Base-by-base conservation (phyloP, 306 rosid genomes). In the Phaseolus lunatus region DNA sequence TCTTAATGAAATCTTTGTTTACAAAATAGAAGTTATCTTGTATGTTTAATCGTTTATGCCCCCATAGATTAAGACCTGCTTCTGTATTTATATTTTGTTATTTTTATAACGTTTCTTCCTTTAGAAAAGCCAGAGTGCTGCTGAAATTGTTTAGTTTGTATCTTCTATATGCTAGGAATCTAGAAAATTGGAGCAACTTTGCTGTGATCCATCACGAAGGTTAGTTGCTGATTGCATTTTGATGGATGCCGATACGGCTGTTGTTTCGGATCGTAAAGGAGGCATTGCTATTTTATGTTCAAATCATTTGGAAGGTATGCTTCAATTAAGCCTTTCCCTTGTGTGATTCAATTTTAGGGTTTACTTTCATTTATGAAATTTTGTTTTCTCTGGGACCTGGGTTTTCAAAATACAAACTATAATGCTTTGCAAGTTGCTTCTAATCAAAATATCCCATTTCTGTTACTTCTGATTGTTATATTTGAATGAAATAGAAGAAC, bases 201-300 rank as follows among this genome's bases (percentile, higher is more conserved):
- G 85, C 66, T 86, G 85, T 85, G 98, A 94, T 71, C 98, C 93
- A 56, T 90, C 87, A 20, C 87, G 54, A 80, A 92, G 98, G 86
- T 18, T 94, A 86, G 97, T 94, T 80, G 98, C 96, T 76, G 95
- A 92, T 86, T 94, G 97, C 86, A 78, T 86, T 86, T 95, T 92
- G 75, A 83, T 88, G 91, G 97, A 94, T 86, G 76, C 82, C 43
- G 85, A 92, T 73, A 92, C 95, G 0, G 96, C 96, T 75, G 86
- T 92, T 83, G 98, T 94, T 85, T 92, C 98, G 9, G 98, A 94
- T 84, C 97, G 97, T 19, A 90, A 89, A 87, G 98, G 98, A 78
- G 86, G 96, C 87, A 85, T 92, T 70, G 93, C 95, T 78, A 87
- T 94, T 73, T 87, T 94, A 76, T 87, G 87, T 80, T 79, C 96